Evolutionary conservation across 148 eudicot genomes (phyloP), one percentile per base, ranked within the genome.

Genomic region (Oxyria digyna): DNA sequence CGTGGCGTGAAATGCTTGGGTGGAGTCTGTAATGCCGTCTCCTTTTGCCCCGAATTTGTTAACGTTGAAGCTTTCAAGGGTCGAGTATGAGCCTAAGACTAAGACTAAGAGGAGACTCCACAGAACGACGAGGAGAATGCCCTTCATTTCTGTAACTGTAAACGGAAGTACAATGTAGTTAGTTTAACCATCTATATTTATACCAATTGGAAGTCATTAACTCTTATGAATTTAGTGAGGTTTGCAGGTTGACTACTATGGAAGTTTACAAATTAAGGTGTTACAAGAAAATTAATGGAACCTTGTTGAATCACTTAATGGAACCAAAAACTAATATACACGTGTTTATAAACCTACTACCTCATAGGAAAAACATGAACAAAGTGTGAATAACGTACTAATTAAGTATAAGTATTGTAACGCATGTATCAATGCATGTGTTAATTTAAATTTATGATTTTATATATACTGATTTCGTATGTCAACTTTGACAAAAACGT

Each of bases 21-120:
- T 77, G 12, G 76, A 63, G 41, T 77, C 81, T 12, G 69, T 69
- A 4, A 31, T 31, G 10, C 78, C 78, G 40, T 77, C 78, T 21
- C 72, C 74, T 40, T 6, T 72, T 12, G 84, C 81, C 14, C 78
- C 84, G 32, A 71, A 77, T 24, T 15, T 4, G 2, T 8, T 29
- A 5, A 81, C 76, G n/a, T 74, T 72, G 65, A 59, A 59, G 20
- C 38, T 59, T 20, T 59, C n/a, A 27, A 20, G 38, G 37, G 65
- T 2, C 37, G 38, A 15, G 4, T 1, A 27, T 0, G 38, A 31
- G 3, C 38, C 18, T 9, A 5, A 14, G 24, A 55, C 11, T 0
- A 24, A 18, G 13, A 2, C 14, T 6, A 6, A 29, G 9, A 59
- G 20, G 37, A 35, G 38, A 35, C 6, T 35, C 38, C 38, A 35